Evolutionary conservation across 441 rosid species (phyloP), one percentile per base, ranked within the genome.

Genomic region (Croton setiger): DNA sequence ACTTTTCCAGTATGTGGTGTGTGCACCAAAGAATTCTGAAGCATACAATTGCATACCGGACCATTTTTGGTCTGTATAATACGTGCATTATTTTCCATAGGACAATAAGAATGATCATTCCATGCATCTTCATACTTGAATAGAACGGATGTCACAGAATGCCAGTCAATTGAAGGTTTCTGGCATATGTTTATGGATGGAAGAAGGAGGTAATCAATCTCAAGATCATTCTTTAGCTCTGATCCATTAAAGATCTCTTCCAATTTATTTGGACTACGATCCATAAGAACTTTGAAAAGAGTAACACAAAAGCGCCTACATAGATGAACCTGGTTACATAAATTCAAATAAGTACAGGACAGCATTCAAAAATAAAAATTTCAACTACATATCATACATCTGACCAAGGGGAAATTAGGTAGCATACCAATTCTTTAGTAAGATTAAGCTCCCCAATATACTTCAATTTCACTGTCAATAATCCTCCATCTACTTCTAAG

Each of bases 1-100:
- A 86, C 39, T 0, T 33, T 60, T 56, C 85, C 90, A 60, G 82
- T 95, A 67, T 95, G 97, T 4, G 99, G 97, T 2, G 98, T 89
- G 78, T 35, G 84, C 15, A 90, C 91, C 77, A 95, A 68, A 36
- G 95, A 89, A 74, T 90, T 77, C 66, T 75, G 73, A 63, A 88
- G 72, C 65, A 55, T 52, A 78, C 98, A 88, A n/a, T 76, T 55
- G 80, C 90, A 87, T 48, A 80, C 69, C 1, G 18, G 71, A 55
- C 93, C 94, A 37, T 68, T 79, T 82, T 81, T 83, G 43, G 92
- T 82, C 56, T 76, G 82, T 18, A 91, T 51, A 69, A 61, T 15
- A 70, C 69, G 63, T 69, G 74, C 78, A 79, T 58, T 69, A 39
- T 60, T 77, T 36, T 68, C 59, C 62, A 60, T n/a, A 66, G 83